phyloP scores from a whole-genome alignment of 805 yeast genomes.

The Wickerhamiella bombiphila region DNA sequence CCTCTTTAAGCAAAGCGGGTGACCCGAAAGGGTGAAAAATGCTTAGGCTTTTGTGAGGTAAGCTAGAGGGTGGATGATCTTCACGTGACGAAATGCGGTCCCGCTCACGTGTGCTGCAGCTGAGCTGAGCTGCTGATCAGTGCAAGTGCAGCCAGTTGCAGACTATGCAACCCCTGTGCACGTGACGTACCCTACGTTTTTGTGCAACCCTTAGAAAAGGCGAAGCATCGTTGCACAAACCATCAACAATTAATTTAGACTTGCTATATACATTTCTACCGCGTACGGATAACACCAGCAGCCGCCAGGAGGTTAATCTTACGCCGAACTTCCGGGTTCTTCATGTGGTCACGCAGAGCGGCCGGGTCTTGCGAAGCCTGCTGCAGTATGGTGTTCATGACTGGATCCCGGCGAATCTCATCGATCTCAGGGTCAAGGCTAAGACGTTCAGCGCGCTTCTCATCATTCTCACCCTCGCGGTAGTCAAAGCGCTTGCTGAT shows the following conservation, averaged over 20 bases:
- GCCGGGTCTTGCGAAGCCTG: slow-evolving; percentile 95
- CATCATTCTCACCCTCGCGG: slow-evolving; percentile 79
- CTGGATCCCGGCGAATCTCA: slow-evolving; percentile 85
- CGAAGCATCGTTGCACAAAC: no score
- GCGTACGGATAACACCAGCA: slow-evolving; percentile 91
- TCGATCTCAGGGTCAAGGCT: slow-evolving; percentile 89
- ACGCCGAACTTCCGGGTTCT: slow-evolving; percentile 79
- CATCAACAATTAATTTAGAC: slow-evolving; percentile 1
- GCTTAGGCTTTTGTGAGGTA: no score
- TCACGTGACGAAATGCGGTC: no score
- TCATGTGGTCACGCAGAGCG: slow-evolving; percentile 94
- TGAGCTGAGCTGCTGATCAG: no score
- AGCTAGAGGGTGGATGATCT: no score
- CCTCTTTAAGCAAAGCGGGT: no score
- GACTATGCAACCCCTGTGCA: no score
- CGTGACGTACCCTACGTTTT: no score
- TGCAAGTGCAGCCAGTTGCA: no score
- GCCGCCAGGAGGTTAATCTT: slow-evolving; percentile 84
- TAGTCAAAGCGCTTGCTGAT: slow-evolving; percentile 61
- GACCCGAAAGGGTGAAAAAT: no score
- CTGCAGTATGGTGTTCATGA: slow-evolving; percentile 84
- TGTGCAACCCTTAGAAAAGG: no score
- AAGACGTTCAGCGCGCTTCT: slow-evolving; percentile 83
- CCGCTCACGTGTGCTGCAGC: no score
- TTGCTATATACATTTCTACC: slow-evolving; percentile 26